phyloP scores from a whole-genome alignment of 1,284 basidiomycete species.

The Vanrija sp. region DNA sequence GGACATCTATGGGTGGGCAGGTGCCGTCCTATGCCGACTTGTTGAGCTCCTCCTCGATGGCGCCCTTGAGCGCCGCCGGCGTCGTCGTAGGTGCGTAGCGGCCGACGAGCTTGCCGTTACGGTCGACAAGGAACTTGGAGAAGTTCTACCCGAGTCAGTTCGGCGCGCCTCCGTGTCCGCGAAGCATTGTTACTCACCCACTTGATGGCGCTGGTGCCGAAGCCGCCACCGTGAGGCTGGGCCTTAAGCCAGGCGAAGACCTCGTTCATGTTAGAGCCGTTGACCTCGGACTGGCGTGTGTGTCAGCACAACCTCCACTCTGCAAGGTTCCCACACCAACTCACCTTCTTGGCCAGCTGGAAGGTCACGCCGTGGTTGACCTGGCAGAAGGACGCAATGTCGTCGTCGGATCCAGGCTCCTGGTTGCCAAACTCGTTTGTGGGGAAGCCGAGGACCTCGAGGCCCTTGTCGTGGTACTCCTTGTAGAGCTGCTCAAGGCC shows the following conservation, averaged over 20 bases:
- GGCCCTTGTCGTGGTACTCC: constrained; percentile 51
- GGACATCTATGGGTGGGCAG: no score
- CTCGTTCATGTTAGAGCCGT: constrained; percentile 70
- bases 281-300: constrained; percentile 67
- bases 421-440: constrained; percentile 56
- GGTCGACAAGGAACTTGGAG: constrained; percentile 44
- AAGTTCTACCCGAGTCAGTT: constrained; percentile 29
- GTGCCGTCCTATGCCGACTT: no score
- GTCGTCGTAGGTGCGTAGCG: constrained; percentile 35
- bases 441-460: constrained; percentile 53
- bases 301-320: neutral
- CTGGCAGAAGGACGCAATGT: constrained; percentile 57
- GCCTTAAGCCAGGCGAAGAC: constrained; percentile 83
- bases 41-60: constrained; percentile 30
- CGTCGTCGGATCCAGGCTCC: constrained; percentile 69
- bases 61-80: constrained; percentile 33
- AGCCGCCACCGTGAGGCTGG: constrained; percentile 26
- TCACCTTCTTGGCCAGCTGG: constrained; percentile 71
- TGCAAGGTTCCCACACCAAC: constrained; percentile 7
- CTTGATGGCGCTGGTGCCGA: constrained; percentile 44
- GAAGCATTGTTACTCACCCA: constrained; percentile 22
- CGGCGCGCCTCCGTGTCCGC: no score
- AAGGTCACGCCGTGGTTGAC: constrained; percentile 78
- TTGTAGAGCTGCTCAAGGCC: constrained; percentile 54
- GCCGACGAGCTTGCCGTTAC: constrained; percentile 34